A percentile compares a stretch with the other conserved stretches of the same genome.
Evolutionary conservation across 345 rosid genomes (phyloP).

Genomic region (Hypericum androsaemum): DNA sequence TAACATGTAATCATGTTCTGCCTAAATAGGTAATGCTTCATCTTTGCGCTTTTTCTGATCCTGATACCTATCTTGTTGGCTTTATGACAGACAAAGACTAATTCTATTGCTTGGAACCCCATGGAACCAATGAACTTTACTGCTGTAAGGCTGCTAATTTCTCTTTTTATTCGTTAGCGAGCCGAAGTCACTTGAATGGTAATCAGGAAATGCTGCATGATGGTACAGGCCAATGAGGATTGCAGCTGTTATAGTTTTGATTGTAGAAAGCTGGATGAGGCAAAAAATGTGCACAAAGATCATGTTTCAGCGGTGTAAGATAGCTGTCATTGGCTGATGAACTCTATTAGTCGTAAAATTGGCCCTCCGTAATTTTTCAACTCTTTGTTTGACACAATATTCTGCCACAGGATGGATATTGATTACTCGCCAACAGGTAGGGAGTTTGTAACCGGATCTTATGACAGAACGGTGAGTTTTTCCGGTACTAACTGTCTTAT

Average conservation of each 20-base stretch:
- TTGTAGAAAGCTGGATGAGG: slow-evolving; percentile 73
- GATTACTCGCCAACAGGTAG: slow-evolving; percentile 98
- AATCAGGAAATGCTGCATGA: background rate
- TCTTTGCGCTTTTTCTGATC: background rate
- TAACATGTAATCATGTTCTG: background rate
- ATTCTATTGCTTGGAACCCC: slow-evolving; percentile 94
- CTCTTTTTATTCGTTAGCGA: slow-evolving; percentile 1
- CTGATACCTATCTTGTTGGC: slow-evolving; percentile 8
- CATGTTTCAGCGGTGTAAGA: slow-evolving; percentile 99
- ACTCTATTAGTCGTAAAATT: background rate
- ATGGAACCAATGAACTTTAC: slow-evolving; percentile 98
- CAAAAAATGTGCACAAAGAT: slow-evolving; percentile 89
- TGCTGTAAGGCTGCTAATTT: slow-evolving; percentile 50
- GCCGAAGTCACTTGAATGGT: too few species aligned
- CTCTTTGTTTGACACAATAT: background rate
- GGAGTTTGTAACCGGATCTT: slow-evolving; percentile 95
- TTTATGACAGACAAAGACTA: slow-evolving; percentile 62
- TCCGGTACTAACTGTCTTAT: background rate
- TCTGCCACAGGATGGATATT: slow-evolving; percentile 71
- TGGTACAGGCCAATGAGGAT: slow-evolving; percentile 91
- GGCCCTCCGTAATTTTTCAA: background rate
- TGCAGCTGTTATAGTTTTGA: slow-evolving; percentile 88
- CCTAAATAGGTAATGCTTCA: background rate
- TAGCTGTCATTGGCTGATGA: slow-evolving; percentile 6
- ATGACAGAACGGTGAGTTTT: slow-evolving; percentile 76